Conservation (phyloP, 2,329 filamentous ascomycete genomes). For the Stachybotrys chartarum region DNA sequence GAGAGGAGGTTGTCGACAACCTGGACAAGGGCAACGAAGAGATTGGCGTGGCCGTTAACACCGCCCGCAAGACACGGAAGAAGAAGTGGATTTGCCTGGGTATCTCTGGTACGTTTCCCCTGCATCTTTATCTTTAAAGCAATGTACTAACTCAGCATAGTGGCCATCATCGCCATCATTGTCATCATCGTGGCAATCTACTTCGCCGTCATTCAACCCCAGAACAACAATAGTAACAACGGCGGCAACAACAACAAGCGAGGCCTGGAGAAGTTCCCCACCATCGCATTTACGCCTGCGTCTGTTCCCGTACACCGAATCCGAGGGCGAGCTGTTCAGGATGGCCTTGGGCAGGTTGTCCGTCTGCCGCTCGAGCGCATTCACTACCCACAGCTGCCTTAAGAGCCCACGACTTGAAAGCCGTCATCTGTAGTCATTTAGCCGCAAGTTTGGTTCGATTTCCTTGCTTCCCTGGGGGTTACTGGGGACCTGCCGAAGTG, state of each 20-base stretch:
- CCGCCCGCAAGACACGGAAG: conserved; percentile 70
- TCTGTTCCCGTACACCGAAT: background rate
- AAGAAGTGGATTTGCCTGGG: conserved; percentile 97
- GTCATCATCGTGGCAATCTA: conserved; percentile 44
- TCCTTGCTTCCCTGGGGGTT: too few relatives aligned
- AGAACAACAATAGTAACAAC: conserved; percentile 8
- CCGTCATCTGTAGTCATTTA: too few relatives aligned
- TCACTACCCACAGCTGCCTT: conserved; percentile 15
- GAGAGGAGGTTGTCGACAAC: conserved; percentile 77
- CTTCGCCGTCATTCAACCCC: conserved; percentile 31
- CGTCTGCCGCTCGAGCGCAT: conserved; percentile 11
- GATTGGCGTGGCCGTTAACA: conserved; percentile 73
- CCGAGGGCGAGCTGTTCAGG: conserved; percentile 7
- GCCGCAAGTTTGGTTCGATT: too few relatives aligned
- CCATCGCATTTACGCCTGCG: conserved; percentile 3
- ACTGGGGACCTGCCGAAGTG: too few relatives aligned
- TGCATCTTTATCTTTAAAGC: background rate
- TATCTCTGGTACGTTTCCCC: conserved; percentile 49
- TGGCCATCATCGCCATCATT: conserved; percentile 45
- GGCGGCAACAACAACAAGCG: conserved; percentile 21
- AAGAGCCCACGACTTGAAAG: conserved; percentile 1
- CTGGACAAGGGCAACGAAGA: conserved; percentile 79
- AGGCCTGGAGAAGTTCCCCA: conserved; percentile 14
- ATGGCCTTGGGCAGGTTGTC: conserved; percentile 8
- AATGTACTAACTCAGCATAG: conserved; percentile 25